Evolutionary conservation across 345 rosid genomes (phyloP).

Genomic region (Populus nigra): DNA sequence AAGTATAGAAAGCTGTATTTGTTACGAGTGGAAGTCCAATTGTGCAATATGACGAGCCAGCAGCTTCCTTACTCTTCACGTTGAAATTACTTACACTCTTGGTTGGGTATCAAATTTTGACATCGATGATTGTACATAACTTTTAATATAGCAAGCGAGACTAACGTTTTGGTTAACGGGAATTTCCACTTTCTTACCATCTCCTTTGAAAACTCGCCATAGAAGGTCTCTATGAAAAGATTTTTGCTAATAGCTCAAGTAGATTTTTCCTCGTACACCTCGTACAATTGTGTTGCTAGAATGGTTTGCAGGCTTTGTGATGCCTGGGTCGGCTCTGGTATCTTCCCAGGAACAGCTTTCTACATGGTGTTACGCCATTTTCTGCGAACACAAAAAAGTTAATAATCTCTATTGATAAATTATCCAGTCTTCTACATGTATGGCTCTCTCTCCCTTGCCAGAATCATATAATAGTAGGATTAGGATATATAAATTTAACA

Average conservation of each 20-base stretch:
- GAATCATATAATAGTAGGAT: no score
- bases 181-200: background rate
- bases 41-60: background rate
- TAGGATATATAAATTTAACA: no score
- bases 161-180: background rate
- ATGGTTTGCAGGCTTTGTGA: background rate
- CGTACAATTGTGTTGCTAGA: background rate
- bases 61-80: background rate
- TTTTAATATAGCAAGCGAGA: background rate
- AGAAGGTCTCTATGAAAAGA: background rate
- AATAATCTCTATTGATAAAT: background rate
- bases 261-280: background rate
- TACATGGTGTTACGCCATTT: background rate
- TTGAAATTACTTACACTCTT: background rate
- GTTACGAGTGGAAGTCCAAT: background rate
- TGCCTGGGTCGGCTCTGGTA: background rate
- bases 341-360: background rate
- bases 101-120: background rate
- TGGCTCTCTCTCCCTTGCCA: no score
- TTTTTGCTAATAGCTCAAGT: background rate
- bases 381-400: background rate
- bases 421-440: background rate
- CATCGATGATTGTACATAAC: background rate
- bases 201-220: background rate
- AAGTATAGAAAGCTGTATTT: background rate